A percentile compares a stretch with the other conserved stretches of the same genome.
Evolutionary conservation across 75 land plant genomes (phyloP).

Genomic region (Cupressus sempervirens): DNA sequence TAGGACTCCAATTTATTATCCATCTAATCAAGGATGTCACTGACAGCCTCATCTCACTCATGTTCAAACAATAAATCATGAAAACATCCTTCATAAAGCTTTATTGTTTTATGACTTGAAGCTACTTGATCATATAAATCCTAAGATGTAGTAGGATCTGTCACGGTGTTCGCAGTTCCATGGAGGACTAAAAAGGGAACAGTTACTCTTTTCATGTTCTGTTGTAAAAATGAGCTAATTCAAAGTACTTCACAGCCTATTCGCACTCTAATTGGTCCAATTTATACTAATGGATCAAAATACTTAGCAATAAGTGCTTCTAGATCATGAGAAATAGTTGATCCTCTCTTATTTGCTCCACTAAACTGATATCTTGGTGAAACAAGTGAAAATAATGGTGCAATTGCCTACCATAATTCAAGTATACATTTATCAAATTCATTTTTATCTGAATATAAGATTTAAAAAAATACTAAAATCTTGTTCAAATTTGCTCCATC

Average conservation of each 20-base stretch:
- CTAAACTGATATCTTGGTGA: constrained; percentile 66
- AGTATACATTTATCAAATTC: too few relatives aligned
- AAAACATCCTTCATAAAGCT: too few relatives aligned
- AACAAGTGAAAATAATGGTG: constrained; percentile 68
- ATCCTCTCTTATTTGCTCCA: constrained; percentile 53
- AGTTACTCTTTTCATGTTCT: constrained; percentile 35
- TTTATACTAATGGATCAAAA: constrained; percentile 85
- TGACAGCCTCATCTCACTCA: too few relatives aligned
- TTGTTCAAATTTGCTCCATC: neutral
- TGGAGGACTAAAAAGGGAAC: too few relatives aligned
- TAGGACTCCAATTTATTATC: too few relatives aligned
- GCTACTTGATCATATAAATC: too few relatives aligned
- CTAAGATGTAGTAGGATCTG: too few relatives aligned
- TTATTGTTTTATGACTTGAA: too few relatives aligned
- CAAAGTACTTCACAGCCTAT: constrained; percentile 85
- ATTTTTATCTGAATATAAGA: neutral
- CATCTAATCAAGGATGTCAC: too few relatives aligned
- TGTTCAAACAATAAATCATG: too few relatives aligned
- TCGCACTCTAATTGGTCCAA: constrained; percentile 72
- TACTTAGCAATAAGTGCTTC: constrained; percentile 66
- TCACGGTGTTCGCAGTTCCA: too few relatives aligned
- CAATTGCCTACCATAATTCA: constrained; percentile 48
- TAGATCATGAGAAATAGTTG: constrained; percentile 72
- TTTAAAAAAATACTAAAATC: neutral
- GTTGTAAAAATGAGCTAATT: constrained; percentile 37